A percentile compares a stretch with the other conserved stretches of the same genome.
These are phyloP conservation scores for Hysterium pulicare DNA, from an alignment of 2,329 filamentous ascomycete species.

Conservation along the genomic window DNA sequence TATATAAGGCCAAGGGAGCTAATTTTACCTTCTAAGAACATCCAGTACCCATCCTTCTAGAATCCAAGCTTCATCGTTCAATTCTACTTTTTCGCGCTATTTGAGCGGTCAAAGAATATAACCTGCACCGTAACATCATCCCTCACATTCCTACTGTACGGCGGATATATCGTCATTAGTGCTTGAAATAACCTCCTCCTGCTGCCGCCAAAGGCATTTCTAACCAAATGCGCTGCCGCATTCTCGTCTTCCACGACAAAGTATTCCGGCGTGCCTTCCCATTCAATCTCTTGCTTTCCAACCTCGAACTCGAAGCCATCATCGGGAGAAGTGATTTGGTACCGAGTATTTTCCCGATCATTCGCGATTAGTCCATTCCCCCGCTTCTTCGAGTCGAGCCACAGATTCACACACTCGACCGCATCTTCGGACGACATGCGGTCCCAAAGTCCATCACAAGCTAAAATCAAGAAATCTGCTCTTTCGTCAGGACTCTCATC, in stretches of 20 bases:
- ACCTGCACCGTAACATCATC: constrained; percentile 55
- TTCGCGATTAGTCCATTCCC: constrained; percentile 13
- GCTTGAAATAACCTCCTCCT: constrained; percentile 39
- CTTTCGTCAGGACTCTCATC: constrained; percentile 21
- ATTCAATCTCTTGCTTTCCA: constrained; percentile 38
- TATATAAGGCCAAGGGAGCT: no score
- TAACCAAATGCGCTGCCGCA: constrained; percentile 50
- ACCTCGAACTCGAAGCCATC: constrained; percentile 33
- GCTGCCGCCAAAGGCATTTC: constrained; percentile 53
- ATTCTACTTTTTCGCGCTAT: no score
- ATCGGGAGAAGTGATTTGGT: constrained; percentile 15
- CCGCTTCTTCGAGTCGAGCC: constrained; percentile 45
- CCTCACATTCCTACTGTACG: constrained; percentile 38
- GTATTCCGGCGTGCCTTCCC: constrained; percentile 41
- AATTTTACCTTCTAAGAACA: no score
- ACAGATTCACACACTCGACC: constrained; percentile 56
- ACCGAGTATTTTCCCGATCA: neutral
- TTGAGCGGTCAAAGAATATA: constrained; percentile 53
- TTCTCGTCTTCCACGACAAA: constrained; percentile 53
- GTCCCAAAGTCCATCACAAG: constrained; percentile 66
- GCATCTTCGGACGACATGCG: constrained; percentile 56
- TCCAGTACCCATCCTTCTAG: no score
- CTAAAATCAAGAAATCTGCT: constrained; percentile 61
- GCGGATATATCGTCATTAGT: constrained; percentile 33
- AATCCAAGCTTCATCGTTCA: no score